Base-by-base conservation (phyloP, 2,329 filamentous ascomycete species). In the Biscogniauxia mediterranea region DNA sequence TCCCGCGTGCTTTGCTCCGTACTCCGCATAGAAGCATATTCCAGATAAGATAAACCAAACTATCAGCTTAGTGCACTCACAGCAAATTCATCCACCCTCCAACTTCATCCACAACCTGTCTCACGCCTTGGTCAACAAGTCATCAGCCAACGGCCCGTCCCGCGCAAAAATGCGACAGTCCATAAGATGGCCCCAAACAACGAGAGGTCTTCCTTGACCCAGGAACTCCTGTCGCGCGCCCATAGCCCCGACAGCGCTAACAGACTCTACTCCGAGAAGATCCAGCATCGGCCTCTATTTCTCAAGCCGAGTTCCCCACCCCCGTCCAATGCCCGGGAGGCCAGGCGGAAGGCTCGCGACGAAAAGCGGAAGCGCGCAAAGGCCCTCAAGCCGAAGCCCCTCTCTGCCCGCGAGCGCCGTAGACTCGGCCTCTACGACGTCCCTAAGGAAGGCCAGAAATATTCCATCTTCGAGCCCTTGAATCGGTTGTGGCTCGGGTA, bases 401-500 rank as follows among this genome's bases (percentile, higher is more conserved):
- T 99, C 0, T 94, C 92, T 0, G 89, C 93, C 0, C 86, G 89
- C 21, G 85, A 95, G 72, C 92, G 93, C 68, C 88, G 93, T 15
- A 79, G 79, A 4, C 81, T 93, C 0, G 85, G 87, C 11, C 81
- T 97, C 17, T 89, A 96, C 77, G 85, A 91, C 11, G 83, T 97
- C 5, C 89, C 90, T 0, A 85, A 85, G 61, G 78, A 83, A 42
- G 85, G 89, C 59, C 84, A 85, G 67, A 88, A 87, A 64, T 96
- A 96, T 71, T 81, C 81, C 4, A 83, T 94, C 32, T 98, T 95
- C 74, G 84, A 87, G 67, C 89, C 90, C 0, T 77, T 99, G 67
- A 86, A 96, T 73, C 76, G 76, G 17, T 80, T 99, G 65, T 99
- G 95, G 95, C 77, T 88, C 46, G 88, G 85, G 2, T 99, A 99